Evolutionary conservation across 441 rosid genomes (phyloP).

Genomic region (Populus trichocarpa): DNA sequence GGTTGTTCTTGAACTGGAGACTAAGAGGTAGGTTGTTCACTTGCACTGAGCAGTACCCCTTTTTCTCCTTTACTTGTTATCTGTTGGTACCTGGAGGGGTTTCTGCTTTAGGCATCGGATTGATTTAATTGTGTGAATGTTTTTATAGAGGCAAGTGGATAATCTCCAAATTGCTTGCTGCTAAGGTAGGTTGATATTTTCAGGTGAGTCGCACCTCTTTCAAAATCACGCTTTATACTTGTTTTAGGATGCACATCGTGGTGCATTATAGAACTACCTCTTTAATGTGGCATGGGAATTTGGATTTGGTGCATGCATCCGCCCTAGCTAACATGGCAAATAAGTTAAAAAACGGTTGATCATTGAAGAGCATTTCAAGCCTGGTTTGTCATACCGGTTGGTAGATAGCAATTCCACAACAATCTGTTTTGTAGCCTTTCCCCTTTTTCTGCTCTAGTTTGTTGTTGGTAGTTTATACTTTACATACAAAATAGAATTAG

Average conservation of each 20-base stretch:
- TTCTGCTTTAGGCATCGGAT: constrained; percentile 36
- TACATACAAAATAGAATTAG: too few species aligned
- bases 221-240: constrained; percentile 19
- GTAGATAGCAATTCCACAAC: neutral
- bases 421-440: neutral
- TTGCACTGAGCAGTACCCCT: constrained; percentile 48
- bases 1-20: constrained; percentile 67
- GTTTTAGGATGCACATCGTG: constrained; percentile 8
- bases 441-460: neutral
- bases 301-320: constrained; percentile 9
- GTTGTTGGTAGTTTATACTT: too few species aligned
- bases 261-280: constrained; percentile 6
- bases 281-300: constrained; percentile 10
- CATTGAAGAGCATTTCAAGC: neutral
- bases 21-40: constrained; percentile 73
- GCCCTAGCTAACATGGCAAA: neutral
- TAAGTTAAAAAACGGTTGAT: neutral
- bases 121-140: constrained; percentile 60
- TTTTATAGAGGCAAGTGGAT: constrained; percentile 86
- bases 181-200: constrained; percentile 84
- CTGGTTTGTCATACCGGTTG: neutral
- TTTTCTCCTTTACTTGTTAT: constrained; percentile 34
- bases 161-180: constrained; percentile 72
- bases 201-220: constrained; percentile 80
- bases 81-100: constrained; percentile 29